A percentile compares a stretch with the other conserved stretches of the same genome.
Conservation (phyloP, 139 green algal genomes). For the Tetraselmis chui region DNA sequence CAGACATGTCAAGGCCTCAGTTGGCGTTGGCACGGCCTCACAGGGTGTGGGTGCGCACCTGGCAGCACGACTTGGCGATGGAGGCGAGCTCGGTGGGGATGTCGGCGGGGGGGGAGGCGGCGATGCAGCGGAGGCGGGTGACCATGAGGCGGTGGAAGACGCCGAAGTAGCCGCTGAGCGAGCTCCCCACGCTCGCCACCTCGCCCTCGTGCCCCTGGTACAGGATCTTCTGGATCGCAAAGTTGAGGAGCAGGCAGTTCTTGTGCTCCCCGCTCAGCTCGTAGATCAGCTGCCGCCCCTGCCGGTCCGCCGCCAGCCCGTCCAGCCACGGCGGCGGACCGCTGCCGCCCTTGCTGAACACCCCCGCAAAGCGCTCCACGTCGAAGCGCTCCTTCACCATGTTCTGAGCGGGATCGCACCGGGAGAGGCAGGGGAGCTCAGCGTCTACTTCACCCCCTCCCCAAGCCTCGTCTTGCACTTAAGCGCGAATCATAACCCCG, state of each 20-base stretch:
- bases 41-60: conserved; percentile 2
- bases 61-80: not conserved
- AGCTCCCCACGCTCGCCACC: conserved; percentile 41
- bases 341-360: conserved; percentile 45
- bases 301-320: conserved; percentile 39
- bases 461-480: too few species aligned
- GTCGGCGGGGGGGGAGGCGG: conserved; percentile 1
- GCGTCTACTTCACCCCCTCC: too few species aligned
- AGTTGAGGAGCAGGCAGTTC: conserved; percentile 70
- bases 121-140: conserved; percentile 15
- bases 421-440: too few species aligned
- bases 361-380: conserved; percentile 40
- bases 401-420: conserved; percentile 25
- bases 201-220: conserved; percentile 31
- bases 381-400: conserved; percentile 60
- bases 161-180: conserved; percentile 63
- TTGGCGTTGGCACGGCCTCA: conserved; percentile 17
- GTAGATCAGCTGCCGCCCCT: conserved; percentile 58
- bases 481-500: too few species aligned
- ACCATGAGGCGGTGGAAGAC: conserved; percentile 64
- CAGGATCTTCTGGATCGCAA: conserved; percentile 72
- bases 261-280: conserved; percentile 52
- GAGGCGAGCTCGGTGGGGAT: not conserved
- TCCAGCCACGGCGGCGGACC: conserved; percentile 48
- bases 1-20: conserved; percentile 30